Evolutionary conservation across 257 asterid genomes (phyloP).

Genomic region (Plantago ovata): DNA sequence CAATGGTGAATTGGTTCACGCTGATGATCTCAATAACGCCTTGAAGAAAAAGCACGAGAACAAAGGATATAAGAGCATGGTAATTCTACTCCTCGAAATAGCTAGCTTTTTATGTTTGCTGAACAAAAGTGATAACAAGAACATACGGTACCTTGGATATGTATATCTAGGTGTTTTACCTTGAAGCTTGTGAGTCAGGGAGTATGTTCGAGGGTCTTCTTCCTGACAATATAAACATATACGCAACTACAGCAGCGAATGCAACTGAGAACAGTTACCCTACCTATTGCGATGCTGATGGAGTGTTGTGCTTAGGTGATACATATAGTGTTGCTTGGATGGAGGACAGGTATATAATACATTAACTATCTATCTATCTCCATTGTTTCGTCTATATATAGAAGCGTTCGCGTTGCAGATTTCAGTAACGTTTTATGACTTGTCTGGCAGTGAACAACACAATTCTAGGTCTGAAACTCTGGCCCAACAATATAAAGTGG

Average conservation of each 20-base stretch:
- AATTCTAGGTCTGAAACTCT: conserved; percentile 50
- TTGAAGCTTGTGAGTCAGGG: conserved; percentile 73
- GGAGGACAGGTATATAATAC: conserved; percentile 70
- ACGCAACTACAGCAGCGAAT: conserved; percentile 64
- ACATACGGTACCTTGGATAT: neutral
- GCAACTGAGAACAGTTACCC: conserved; percentile 53
- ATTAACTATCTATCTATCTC: neutral
- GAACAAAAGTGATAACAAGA: too few relatives aligned
- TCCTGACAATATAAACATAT: conserved; percentile 47
- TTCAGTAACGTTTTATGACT: neutral
- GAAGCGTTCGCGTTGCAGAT: too few relatives aligned
- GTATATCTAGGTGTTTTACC: conserved; percentile 43
- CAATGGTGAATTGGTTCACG: conserved; percentile 41
- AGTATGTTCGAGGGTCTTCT: conserved; percentile 70
- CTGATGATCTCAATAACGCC: conserved; percentile 44
- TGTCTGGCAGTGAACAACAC: conserved; percentile 47
- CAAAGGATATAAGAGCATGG: conserved; percentile 57
- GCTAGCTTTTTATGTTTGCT: neutral
- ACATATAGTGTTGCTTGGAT: conserved; percentile 65
- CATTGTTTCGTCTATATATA: too few relatives aligned
- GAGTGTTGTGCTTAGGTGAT: conserved; percentile 54
- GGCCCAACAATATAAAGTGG: conserved; percentile 51
- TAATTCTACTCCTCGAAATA: conserved; percentile 3
- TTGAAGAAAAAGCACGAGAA: conserved; percentile 50
- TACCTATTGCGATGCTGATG: conserved; percentile 55